Conservation (phyloP, 2,329 filamentous ascomycete genomes). For the Penicillium janthinellum region DNA sequence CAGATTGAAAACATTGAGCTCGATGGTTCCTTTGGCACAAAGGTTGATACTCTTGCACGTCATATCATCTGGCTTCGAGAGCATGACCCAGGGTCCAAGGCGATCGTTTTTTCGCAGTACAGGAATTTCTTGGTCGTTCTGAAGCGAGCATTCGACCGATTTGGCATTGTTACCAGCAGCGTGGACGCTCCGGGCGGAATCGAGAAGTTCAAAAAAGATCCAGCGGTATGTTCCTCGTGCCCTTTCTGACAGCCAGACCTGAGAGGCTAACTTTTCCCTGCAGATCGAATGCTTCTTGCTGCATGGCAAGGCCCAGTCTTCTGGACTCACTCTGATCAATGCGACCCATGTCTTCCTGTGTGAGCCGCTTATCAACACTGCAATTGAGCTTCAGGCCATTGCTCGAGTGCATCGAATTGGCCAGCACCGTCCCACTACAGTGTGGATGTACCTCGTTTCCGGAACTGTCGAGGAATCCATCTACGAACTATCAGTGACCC, state of each 20-base stretch:
- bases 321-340: conserved; percentile 87
- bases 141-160: conserved; percentile 66
- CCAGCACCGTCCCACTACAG: conserved; percentile 81
- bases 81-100: conserved; percentile 83
- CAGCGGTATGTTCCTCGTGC: conserved; percentile 45
- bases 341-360: conserved; percentile 93
- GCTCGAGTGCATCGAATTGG: conserved; percentile 94
- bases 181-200: conserved; percentile 72
- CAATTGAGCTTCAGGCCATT: conserved; percentile 91
- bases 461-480: conserved; percentile 92
- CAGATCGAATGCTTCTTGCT: conserved; percentile 80
- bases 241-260: neutral
- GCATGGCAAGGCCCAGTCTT: conserved; percentile 84
- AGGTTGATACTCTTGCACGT: conserved; percentile 79
- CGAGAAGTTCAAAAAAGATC: conserved; percentile 73
- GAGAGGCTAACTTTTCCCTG: neutral
- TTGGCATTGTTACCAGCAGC: conserved; percentile 72
- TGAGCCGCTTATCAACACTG: conserved; percentile 90
- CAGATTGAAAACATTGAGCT: conserved; percentile 84
- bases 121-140: conserved; percentile 77
- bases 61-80: conserved; percentile 85
- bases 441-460: conserved; percentile 92
- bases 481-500: conserved; percentile 78
- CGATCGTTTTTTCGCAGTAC: conserved; percentile 93
- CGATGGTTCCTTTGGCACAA: conserved; percentile 76